Evolutionary conservation across 2,329 filamentous ascomycete species (phyloP), one percentile per base, ranked within the genome.

Genomic region (Claviceps arundinis): DNA sequence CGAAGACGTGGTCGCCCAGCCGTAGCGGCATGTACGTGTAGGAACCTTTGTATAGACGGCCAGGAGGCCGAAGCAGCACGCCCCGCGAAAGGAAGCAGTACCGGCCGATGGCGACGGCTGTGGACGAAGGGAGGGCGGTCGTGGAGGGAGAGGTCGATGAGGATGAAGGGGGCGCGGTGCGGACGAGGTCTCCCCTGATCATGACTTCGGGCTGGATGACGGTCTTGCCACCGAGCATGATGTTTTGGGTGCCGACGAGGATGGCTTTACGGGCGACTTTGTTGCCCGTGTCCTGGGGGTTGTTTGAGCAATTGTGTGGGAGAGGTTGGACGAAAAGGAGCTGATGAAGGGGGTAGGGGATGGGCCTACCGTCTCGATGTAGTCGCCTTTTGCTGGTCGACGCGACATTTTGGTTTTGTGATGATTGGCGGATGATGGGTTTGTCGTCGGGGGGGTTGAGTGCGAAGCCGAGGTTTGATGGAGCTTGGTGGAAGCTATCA

Each of bases 181-280:
- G 80, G 44, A 85, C 78, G 17, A 98, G 80, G 64, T 98, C 93
- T 45, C 91, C 93, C 47, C 93, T 85, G 64, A 98, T 89, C 69
- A 93, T 89, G 61, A 89, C 91, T 64, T 95, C 90, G 56, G 89
- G 85, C 75, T 95, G 89, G 64, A 98, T 95, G 56, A 97, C 89
- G 1, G 90, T 95, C 70, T 89, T 95, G 57, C 93, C 93, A 60
- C 89, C 93, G 2, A 98, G 85, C 69, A 95, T 95, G 70, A 98
- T 97, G 71, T 97, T 95, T 61, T 95, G 89, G 22, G 91, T 96
- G 62, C 93, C 93, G 63, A 95, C 87, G 60, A 98, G 88, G 65
- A 85, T 84, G 56, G 89, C 87, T 60, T 89, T 89, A 59, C 93
- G 88, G 41, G 90, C 91, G 62, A 98, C 93, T 73, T 97, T 97